Evolutionary conservation across 2,329 filamentous ascomycete genomes (phyloP), one percentile per base, ranked within the genome.

Genomic region (Sclerotinia minor): DNA sequence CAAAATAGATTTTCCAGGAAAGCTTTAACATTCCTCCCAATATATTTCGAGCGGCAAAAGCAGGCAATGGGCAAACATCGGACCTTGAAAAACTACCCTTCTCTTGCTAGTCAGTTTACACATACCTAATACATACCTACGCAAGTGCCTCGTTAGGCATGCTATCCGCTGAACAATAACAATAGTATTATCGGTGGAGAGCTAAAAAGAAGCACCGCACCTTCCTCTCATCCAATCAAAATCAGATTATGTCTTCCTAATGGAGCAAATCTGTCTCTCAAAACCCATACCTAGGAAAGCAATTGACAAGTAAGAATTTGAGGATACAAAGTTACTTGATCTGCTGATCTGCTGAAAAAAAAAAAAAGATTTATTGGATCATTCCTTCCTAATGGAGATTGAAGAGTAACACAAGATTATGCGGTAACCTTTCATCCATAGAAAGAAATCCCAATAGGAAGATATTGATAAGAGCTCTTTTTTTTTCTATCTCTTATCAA

Each of bases 381-480:
- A 38, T 15, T 63, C 24, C 45, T 63, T 63, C 59, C 59, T 15
- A 38, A 63, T 63, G 26, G 11, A 50, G 59, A 3, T 29, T 1
- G 19, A 61, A 61, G 26, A 21, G 44, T 19, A 24, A 57, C 26
- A 19, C 59, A n/a, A n/a, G 11, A 24, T n/a, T 35, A 49, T 35
- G 17, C n/a, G 3, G 9, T 9, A 35, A 35, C 32, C 32, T 35
- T 35, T 35, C 32, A 32, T 32, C 3, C 26, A 32, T 19, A 17
- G 32, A n/a, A n/a, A 49, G 58, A 15, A 50, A 44, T 53, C 35
- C 49, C 35, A 32, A 29, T 63, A n/a, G n/a, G 35, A 54, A 44
- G 29, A 35, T 35, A 32, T 44, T 32, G 61, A 64, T 64, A 64
- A 64, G 49, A 55, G 61, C 61, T 64, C 26, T 64, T 21, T 15